phyloP scores from a whole-genome alignment of 2,329 filamentous ascomycete genomes.

The Verticillium longisporum region DNA sequence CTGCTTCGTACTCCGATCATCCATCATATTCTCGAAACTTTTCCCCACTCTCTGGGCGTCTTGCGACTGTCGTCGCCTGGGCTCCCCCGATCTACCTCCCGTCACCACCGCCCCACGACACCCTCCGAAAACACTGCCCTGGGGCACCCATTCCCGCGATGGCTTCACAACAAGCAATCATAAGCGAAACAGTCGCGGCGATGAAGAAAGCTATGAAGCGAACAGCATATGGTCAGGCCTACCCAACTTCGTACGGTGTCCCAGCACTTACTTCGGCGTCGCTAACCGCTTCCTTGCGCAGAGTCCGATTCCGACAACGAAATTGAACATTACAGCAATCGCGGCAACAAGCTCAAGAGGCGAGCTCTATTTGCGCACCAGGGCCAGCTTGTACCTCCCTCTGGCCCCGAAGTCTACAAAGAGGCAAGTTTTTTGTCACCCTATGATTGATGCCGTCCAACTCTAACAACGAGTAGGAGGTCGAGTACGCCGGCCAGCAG shows the following conservation, averaged over 20 bases:
- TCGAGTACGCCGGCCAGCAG: conserved; percentile 67
- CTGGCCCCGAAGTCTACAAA: conserved; percentile 62
- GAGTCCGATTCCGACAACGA: conserved; percentile 74
- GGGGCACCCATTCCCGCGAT: conserved; percentile 17
- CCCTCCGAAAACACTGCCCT: background rate
- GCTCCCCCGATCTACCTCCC: conserved; percentile 2
- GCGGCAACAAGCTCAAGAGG: conserved; percentile 74
- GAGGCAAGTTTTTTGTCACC: conserved; percentile 36
- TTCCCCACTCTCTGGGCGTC: background rate
- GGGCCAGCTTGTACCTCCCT: conserved; percentile 60
- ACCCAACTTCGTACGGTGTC: background rate
- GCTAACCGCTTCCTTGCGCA: conserved; percentile 26
- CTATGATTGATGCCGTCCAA: background rate
- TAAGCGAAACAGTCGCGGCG: conserved; percentile 59
- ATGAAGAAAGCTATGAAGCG: conserved; percentile 64
- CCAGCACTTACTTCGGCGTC: background rate
- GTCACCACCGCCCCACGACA: conserved; percentile 4
- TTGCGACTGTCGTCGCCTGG: background rate
- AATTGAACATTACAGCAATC: conserved; percentile 63
- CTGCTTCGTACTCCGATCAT: background rate
- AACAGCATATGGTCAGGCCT: conserved; percentile 48
- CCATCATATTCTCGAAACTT: background rate
- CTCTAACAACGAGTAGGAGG: conserved; percentile 37
- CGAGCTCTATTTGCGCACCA: conserved; percentile 64
- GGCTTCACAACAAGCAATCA: conserved; percentile 51